These are phyloP conservation scores for Lepiota subincarnata DNA, from an alignment of 768 basidiomycete species.

Conservation along the genomic window DNA sequence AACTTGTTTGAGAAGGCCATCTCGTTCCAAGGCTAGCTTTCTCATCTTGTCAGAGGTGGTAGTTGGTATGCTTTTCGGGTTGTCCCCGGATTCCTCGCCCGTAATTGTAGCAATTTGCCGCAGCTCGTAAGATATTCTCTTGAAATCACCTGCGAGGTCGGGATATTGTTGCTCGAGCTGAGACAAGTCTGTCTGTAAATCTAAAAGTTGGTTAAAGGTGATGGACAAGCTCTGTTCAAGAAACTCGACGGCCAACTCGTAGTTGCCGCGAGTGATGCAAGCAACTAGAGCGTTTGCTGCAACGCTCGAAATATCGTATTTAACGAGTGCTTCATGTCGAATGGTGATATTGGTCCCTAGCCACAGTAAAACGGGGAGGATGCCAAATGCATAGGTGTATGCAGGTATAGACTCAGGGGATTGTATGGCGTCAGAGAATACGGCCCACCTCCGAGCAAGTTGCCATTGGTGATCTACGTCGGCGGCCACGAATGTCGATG, in stretches of 20 bases:
- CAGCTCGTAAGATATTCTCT: background rate
- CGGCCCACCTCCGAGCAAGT: slow-evolving; percentile 12
- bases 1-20: slow-evolving; percentile 12
- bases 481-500: background rate
- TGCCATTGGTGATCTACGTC: slow-evolving; percentile 11
- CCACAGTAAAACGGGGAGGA: slow-evolving; percentile 16
- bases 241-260: slow-evolving; percentile 16
- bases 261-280: slow-evolving; percentile 8
- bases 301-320: slow-evolving; percentile 5
- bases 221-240: slow-evolving; percentile 18
- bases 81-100: background rate
- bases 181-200: slow-evolving; percentile 13
- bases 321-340: slow-evolving; percentile 14
- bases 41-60: slow-evolving; percentile 11
- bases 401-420: slow-evolving; percentile 10
- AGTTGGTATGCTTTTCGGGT: background rate
- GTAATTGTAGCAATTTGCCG: background rate
- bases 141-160: background rate
- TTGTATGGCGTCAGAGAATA: slow-evolving; percentile 7
- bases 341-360: slow-evolving; percentile 14
- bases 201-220: slow-evolving; percentile 16
- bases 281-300: slow-evolving; percentile 12
- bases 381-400: slow-evolving; percentile 11
- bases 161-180: slow-evolving; percentile 11
- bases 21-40: slow-evolving; percentile 17